Conservation (phyloP, 2,329 filamentous ascomycete species). For the Fusarium citri region DNA sequence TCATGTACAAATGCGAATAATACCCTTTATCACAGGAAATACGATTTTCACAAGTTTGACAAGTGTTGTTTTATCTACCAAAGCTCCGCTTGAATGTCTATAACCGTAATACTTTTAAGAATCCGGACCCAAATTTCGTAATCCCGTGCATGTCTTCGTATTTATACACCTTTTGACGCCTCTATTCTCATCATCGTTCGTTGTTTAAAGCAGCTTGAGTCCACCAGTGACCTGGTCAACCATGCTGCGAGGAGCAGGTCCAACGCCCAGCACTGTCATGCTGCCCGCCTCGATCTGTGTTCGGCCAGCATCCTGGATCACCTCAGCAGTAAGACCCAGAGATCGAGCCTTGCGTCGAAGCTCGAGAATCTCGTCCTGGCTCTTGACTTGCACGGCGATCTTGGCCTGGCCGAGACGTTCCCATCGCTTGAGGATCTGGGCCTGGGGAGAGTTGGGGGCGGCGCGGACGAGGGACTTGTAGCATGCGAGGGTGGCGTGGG, state of each 20-base stretch:
- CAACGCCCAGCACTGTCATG: constrained; percentile 88
- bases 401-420: constrained; percentile 90
- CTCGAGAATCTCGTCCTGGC: constrained; percentile 81
- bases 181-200: neutral
- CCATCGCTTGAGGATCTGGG: constrained; percentile 82
- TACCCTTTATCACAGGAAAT: constrained; percentile 37
- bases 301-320: constrained; percentile 94
- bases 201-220: constrained; percentile 79
- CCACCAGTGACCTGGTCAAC: constrained; percentile 88
- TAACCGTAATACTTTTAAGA: constrained; percentile 26
- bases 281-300: constrained; percentile 97
- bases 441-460: constrained; percentile 64
- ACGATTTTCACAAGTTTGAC: neutral
- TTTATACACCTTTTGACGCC: constrained; percentile 2
- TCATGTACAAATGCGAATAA: constrained; percentile 41
- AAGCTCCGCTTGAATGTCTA: constrained; percentile 20
- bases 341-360: constrained; percentile 83
- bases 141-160: constrained; percentile 2
- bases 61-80: constrained; percentile 17
- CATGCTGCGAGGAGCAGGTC: constrained; percentile 83
- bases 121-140: constrained; percentile 25
- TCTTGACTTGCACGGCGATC: constrained; percentile 89
- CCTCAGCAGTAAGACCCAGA: constrained; percentile 86
- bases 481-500: constrained; percentile 96
- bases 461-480: constrained; percentile 83